Conservation (phyloP, 495 filamentous ascomycete genomes). For the Rhypophila decipiens region DNA sequence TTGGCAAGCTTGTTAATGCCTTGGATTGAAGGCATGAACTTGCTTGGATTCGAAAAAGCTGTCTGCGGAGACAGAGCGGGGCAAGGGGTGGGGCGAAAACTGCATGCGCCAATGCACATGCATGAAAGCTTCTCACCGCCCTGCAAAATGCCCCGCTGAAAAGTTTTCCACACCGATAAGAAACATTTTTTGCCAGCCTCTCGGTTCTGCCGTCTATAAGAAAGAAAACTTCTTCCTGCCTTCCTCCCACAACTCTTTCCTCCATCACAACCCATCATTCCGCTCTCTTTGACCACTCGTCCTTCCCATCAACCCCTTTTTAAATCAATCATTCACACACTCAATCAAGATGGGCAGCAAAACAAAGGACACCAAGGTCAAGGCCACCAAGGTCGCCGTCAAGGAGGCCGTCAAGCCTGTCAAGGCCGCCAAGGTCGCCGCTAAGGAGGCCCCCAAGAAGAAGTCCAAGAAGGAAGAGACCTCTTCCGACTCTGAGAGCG, state of each 20-base stretch:
- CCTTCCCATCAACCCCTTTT: constrained; percentile 17
- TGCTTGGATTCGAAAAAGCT: no score
- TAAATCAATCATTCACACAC: constrained; percentile 7
- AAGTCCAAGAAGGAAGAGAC: constrained; percentile 19
- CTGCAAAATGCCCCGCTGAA: not conserved
- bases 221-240: constrained; percentile 17
- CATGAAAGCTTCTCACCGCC: not conserved
- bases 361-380: constrained; percentile 44
- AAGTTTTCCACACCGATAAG: constrained; percentile 2
- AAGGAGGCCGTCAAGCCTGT: constrained; percentile 36
- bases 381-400: constrained; percentile 44
- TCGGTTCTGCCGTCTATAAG: constrained; percentile 15
- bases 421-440: constrained; percentile 36
- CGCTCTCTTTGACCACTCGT: constrained; percentile 4
- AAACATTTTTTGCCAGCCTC: constrained; percentile 12
- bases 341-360: constrained; percentile 49
- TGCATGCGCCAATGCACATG: no score
- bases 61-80: no score
- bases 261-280: no score
- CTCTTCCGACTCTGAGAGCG: constrained; percentile 7
- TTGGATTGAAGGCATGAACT: not conserved
- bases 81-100: no score
- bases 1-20: not conserved
- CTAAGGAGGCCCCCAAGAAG: constrained; percentile 15
- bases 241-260: constrained; percentile 7